phyloP scores from a whole-genome alignment of 805 yeast genomes.

The Saccharomycopsis capsularis region DNA sequence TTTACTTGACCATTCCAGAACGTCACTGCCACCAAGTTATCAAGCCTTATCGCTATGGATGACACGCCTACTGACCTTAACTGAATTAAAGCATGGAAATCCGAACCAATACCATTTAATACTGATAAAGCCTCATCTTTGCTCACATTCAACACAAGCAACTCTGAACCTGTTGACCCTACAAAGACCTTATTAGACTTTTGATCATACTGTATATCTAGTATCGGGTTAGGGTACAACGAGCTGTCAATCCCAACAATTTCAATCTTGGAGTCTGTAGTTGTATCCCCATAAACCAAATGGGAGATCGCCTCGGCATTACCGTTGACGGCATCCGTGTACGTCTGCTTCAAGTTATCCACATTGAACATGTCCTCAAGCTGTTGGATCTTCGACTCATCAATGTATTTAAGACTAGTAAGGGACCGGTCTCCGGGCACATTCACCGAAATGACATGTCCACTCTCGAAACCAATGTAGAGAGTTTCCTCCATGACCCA shows the following conservation, averaged over 20 bases:
- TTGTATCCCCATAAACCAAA: conserved; percentile 18
- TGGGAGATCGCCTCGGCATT: conserved; percentile 18
- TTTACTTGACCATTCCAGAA: conserved; percentile 49
- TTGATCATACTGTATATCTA: conserved; percentile 34
- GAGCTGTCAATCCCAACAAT: conserved; percentile 26
- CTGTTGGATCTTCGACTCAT: conserved; percentile 29
- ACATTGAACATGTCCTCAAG: conserved; percentile 21
- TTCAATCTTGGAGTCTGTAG: conserved; percentile 13
- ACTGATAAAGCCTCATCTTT: neutral
- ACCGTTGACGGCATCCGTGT: conserved; percentile 31
- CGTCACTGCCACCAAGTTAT: conserved; percentile 30
- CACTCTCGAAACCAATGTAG: conserved; percentile 67
- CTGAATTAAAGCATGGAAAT: conserved; percentile 4
- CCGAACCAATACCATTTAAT: neutral
- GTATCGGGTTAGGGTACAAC: conserved; percentile 51
- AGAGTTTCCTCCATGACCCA: conserved; percentile 32
- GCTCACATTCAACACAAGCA: conserved; percentile 28
- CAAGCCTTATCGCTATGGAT: conserved; percentile 24
- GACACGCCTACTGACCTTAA: conserved; percentile 36
- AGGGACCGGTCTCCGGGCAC: conserved; percentile 22
- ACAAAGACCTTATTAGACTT: conserved; percentile 29
- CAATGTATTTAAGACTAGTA: conserved; percentile 17
- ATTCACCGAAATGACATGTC: conserved; percentile 39
- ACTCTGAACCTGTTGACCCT: conserved; percentile 43
- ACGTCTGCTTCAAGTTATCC: conserved; percentile 20